Percentiles rank a stretch among this genome's conserved stretches.
Conservation (phyloP, 169 alveolate species). For the Miamiensis avidus region DNA sequence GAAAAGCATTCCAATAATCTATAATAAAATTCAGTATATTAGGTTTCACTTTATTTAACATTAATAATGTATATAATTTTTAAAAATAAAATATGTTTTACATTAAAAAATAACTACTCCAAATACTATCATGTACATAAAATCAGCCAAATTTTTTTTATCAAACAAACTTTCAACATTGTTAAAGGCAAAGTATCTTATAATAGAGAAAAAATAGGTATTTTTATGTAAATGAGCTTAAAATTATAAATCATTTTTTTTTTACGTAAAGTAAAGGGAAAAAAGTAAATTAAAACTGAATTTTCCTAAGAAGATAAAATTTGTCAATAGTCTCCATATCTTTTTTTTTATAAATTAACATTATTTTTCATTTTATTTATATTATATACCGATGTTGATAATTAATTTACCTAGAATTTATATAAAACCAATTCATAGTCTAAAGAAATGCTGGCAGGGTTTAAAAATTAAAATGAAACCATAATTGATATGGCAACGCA, state of each 20-base stretch:
- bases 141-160: background rate
- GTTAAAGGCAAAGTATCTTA: background rate
- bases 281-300: background rate
- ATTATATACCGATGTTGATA: background rate
- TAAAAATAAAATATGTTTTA: background rate
- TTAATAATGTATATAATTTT: background rate
- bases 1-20: background rate
- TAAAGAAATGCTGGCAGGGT: background rate
- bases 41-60: background rate
- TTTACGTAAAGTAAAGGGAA: background rate
- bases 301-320: background rate
- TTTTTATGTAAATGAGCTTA: background rate
- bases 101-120: background rate
- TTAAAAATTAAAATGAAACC: background rate
- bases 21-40: too few species aligned
- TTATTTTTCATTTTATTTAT: background rate
- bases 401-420: background rate
- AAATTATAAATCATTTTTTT: too few species aligned
- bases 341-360: background rate
- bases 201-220: background rate
- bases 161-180: background rate
- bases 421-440: background rate
- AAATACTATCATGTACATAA: background rate
- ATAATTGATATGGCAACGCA: background rate
- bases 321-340: conserved; percentile 1